Conservation (phyloP, 805 yeast species). For the Starmerella scarabaei region DNA sequence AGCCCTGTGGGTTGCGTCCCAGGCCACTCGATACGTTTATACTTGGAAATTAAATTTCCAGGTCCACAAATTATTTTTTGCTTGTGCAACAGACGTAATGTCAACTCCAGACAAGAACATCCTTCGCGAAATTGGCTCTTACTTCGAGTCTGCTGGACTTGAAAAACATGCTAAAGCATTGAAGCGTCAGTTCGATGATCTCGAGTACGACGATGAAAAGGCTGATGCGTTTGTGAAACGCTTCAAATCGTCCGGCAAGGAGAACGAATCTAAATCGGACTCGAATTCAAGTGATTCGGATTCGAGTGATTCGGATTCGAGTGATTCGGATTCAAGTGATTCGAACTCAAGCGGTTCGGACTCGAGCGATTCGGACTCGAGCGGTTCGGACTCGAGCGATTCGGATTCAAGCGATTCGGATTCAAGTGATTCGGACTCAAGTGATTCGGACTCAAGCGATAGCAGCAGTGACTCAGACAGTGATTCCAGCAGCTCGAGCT, state of each 20-base stretch:
- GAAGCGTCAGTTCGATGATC: conserved; percentile 20
- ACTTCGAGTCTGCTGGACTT: conserved; percentile 25
- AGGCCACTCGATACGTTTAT: too few relatives aligned
- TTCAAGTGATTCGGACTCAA: conserved; percentile 6
- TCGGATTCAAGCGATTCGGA: conserved; percentile 12
- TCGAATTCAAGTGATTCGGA: conserved; percentile 18
- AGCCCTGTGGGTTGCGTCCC: too few relatives aligned
- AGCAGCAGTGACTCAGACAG: conserved; percentile 16
- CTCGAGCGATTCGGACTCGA: conserved; percentile 1
- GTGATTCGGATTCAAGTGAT: conserved; percentile 18
- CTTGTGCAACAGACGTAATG: too few relatives aligned
- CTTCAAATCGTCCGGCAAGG: conserved; percentile 10
- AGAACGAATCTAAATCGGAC: background rate
- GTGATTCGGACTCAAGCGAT: conserved; percentile 14
- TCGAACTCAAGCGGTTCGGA: conserved; percentile 20
- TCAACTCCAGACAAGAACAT: conserved; percentile 17
- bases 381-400: conserved; percentile 9
- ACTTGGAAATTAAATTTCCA: too few relatives aligned
- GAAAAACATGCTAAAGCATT: conserved; percentile 26
- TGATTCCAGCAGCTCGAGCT: conserved; percentile 18
- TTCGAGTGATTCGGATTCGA: conserved; percentile 18
- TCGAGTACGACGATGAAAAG: conserved; percentile 21
- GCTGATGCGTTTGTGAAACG: conserved; percentile 19
- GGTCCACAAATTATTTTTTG: too few relatives aligned
- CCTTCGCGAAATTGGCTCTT: conserved; percentile 25